phyloP scores from a whole-genome alignment of 371 early-diverging fungal species.

The Mucor velutinosus region DNA sequence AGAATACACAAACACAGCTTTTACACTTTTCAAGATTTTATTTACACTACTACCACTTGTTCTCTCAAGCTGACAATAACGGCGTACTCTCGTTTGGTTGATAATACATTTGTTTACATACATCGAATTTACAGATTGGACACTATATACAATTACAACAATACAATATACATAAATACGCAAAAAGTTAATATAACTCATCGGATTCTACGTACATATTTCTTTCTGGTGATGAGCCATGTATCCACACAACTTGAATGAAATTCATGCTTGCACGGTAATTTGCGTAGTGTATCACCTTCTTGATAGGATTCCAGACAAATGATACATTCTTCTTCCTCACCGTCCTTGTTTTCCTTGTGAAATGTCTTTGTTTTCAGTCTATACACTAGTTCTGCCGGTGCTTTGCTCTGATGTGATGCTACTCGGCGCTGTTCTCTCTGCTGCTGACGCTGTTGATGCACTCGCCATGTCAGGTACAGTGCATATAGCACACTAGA shows the following conservation, averaged over 20 bases:
- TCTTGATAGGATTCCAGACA: slow-evolving; percentile 93
- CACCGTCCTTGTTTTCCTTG: slow-evolving; percentile 18
- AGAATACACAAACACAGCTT: not conserved
- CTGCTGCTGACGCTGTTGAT: slow-evolving; percentile 55
- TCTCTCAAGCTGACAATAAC: slow-evolving; percentile 4
- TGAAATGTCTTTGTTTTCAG: not conserved
- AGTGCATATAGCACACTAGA: slow-evolving; percentile 76
- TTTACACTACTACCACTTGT: not conserved
- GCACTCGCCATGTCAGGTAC: slow-evolving; percentile 73
- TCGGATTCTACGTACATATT: slow-evolving; percentile 61
- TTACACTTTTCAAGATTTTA: not conserved
- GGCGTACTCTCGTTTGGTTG: slow-evolving; percentile 8
- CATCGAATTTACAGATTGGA: slow-evolving; percentile 18
- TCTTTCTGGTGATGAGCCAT: slow-evolving; percentile 82
- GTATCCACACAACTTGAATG: slow-evolving; percentile 92
- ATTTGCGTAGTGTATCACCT: slow-evolving; percentile 75
- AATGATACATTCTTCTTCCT: slow-evolving; percentile 87
- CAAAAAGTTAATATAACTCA: not conserved
- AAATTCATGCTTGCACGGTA: slow-evolving; percentile 93
- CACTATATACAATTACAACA: slow-evolving; percentile 4
- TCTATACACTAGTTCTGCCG: not conserved
- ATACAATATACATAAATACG: not conserved
- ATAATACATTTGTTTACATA: slow-evolving; percentile 7
- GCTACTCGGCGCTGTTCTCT: not conserved
- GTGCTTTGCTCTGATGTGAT: not conserved